Percentiles rank a stretch among this genome's conserved stretches.
Conservation (phyloP, 2,329 filamentous ascomycete genomes). For the Fusarium piperis region DNA sequence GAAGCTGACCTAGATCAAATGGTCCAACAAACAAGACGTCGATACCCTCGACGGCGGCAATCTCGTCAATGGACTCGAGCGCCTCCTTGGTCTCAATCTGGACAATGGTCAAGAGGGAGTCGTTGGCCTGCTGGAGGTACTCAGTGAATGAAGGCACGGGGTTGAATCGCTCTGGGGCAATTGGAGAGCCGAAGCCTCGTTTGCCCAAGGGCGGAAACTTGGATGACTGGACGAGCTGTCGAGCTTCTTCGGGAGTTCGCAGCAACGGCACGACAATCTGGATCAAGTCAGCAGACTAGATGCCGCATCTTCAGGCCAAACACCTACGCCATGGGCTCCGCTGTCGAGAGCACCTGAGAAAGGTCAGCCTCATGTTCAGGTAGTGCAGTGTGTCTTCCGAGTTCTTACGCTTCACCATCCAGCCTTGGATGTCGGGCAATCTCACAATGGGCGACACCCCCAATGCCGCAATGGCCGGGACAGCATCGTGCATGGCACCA, state of each 20-base stretch:
- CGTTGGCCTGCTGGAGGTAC: slow-evolving; percentile 61
- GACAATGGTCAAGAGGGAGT: slow-evolving; percentile 68
- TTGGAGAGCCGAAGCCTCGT: slow-evolving; percentile 61
- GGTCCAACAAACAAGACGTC: slow-evolving; percentile 74
- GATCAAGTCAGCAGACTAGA: slow-evolving; percentile 13
- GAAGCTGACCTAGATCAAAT: slow-evolving; percentile 65
- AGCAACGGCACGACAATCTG: slow-evolving; percentile 59
- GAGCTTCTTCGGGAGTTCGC: slow-evolving; percentile 56
- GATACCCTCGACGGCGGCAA: slow-evolving; percentile 67
- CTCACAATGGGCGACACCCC: slow-evolving; percentile 58
- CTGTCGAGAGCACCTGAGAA: slow-evolving; percentile 57
- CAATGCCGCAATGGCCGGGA: slow-evolving; percentile 60
- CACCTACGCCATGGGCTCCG: slow-evolving; percentile 60
- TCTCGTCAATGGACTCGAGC: slow-evolving; percentile 67
- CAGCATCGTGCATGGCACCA: slow-evolving; percentile 62
- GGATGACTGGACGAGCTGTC: slow-evolving; percentile 56
- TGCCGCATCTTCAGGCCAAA: too few relatives aligned
- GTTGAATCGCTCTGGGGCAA: slow-evolving; percentile 55
- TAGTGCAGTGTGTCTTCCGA: not conserved
- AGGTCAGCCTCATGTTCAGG: slow-evolving; percentile 3
- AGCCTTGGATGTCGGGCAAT: slow-evolving; percentile 61
- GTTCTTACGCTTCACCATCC: slow-evolving; percentile 56
- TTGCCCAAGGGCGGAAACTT: slow-evolving; percentile 62
- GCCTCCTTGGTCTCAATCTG: slow-evolving; percentile 75
- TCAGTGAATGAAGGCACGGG: slow-evolving; percentile 58